These are phyloP conservation scores for Fraxinus sp. DNA, from an alignment of 305 asterid species.

Conservation along the genomic window DNA sequence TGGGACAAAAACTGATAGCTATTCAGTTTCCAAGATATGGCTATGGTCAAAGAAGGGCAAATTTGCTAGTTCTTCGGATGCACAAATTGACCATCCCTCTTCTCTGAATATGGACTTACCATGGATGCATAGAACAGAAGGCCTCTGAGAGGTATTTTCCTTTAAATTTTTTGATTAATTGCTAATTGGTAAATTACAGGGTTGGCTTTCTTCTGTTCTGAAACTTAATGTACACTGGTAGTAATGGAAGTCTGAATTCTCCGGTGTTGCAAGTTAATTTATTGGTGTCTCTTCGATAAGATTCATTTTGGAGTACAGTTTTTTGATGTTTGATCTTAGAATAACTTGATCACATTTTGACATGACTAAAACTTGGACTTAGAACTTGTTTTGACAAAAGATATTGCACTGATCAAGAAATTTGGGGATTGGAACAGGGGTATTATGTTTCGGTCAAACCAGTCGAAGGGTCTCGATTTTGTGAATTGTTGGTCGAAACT, in stretches of 20 bases:
- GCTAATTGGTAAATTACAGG: conserved; percentile 22
- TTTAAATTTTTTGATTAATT: conserved; percentile 28
- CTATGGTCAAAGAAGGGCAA: conserved; percentile 88
- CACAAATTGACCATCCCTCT: conserved; percentile 35
- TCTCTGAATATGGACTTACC: conserved; percentile 50
- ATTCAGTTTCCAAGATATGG: conserved; percentile 97
- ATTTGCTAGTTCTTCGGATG: conserved; percentile 57
- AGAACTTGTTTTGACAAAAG: neutral
- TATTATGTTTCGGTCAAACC: neutral
- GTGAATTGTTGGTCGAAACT: neutral
- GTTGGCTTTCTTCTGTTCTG: conserved; percentile 28
- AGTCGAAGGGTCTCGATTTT: conserved; percentile 5
- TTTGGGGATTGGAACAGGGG: neutral
- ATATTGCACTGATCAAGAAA: neutral
- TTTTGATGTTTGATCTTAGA: neutral
- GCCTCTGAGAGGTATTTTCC: conserved; percentile 39
- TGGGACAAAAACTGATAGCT: conserved; percentile 86
- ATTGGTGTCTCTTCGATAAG: neutral
- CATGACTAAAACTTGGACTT: conserved; percentile 8
- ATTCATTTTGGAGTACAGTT: neutral
- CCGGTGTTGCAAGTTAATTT: neutral
- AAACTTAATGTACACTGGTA: conserved; percentile 28
- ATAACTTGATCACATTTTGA: conserved; percentile 17
- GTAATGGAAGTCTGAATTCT: conserved; percentile 23
- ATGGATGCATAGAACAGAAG: conserved; percentile 55